Percentiles rank a stretch among this genome's conserved stretches.
phyloP scores from a whole-genome alignment of 75 land plant genomes.

The Pseudotsuga menziesii region DNA sequence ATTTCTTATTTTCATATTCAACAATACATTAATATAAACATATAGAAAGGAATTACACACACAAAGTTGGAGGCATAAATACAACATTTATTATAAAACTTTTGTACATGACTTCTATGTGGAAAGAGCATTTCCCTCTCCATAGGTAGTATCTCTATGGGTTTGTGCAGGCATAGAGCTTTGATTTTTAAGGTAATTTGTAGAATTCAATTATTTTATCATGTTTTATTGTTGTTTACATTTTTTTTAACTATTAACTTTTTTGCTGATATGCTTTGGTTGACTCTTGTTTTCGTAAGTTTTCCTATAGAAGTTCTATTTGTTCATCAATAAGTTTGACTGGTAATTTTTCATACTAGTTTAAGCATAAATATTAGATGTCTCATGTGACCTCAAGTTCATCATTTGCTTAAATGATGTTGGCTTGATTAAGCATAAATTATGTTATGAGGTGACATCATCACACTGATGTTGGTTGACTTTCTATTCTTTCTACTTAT shows the following conservation, averaged over 20 bases:
- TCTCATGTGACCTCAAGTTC: neutral
- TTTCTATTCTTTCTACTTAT: neutral
- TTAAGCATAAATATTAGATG: neutral
- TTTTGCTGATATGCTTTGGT: neutral
- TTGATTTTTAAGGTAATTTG: constrained; percentile 66
- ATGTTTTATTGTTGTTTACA: neutral
- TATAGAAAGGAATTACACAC: no score
- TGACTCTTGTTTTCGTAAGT: neutral
- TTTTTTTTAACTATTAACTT: no score
- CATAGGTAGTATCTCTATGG: constrained; percentile 67
- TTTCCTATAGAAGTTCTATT: neutral
- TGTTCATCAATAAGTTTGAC: neutral
- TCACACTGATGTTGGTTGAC: neutral
- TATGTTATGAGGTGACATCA: neutral
- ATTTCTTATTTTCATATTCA: no score
- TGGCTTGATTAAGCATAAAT: neutral
- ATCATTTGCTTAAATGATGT: neutral
- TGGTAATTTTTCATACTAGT: neutral
- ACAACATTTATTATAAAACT: no score
- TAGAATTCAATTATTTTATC: neutral
- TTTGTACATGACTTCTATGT: no score
- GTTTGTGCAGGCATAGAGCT: constrained; percentile 83
- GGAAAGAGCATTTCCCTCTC: constrained; percentile 63
- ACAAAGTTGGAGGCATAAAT: no score
- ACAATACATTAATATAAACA: no score